Percentiles rank a stretch among this genome's conserved stretches.
Conservation (phyloP, 805 yeast genomes). For the Saccharomycopsis fermentans region DNA sequence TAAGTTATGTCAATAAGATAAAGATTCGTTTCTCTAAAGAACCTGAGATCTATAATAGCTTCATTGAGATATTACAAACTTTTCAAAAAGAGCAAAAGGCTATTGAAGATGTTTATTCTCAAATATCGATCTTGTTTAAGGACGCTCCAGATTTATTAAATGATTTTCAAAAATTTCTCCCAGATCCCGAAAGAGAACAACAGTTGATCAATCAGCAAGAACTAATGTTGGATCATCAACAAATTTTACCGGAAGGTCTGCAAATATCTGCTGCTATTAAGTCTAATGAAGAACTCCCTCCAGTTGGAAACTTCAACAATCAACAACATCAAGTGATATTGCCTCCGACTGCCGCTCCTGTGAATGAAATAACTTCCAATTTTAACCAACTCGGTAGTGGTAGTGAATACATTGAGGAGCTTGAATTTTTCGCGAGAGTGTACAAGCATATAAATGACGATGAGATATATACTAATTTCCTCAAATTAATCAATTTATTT, state of each 20-base stretch:
- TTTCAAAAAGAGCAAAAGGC: conserved; percentile 95
- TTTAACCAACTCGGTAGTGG: conserved; percentile 26
- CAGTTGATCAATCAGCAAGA: conserved; percentile 23
- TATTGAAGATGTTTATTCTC: conserved; percentile 89
- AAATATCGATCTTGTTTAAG: conserved; percentile 78
- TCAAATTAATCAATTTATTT: conserved; percentile 76
- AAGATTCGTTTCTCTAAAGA: conserved; percentile 87
- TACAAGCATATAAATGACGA: conserved; percentile 69
- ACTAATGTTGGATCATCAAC: conserved; percentile 12
- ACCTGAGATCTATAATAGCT: conserved; percentile 92
- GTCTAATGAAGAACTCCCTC: neutral
- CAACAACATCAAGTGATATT: neutral
- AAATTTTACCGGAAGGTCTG: neutral
- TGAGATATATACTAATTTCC: conserved; percentile 83
- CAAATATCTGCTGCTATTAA: neutral
- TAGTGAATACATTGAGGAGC: conserved; percentile 51
- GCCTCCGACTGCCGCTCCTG: neutral
- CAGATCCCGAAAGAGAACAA: conserved; percentile 38
- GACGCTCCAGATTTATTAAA: conserved; percentile 91
- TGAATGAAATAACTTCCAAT: neutral
- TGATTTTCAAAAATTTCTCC: conserved; percentile 91
- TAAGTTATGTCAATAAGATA: conserved; percentile 90
- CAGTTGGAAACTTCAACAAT: conserved; percentile 5
- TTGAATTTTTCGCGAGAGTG: conserved; percentile 84
- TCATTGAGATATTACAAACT: conserved; percentile 89